A percentile compares a stretch with the other conserved stretches of the same genome.
These are phyloP conservation scores for Allium cepa DNA, from an alignment of 106 monocot genomes.

Conservation along the genomic window DNA sequence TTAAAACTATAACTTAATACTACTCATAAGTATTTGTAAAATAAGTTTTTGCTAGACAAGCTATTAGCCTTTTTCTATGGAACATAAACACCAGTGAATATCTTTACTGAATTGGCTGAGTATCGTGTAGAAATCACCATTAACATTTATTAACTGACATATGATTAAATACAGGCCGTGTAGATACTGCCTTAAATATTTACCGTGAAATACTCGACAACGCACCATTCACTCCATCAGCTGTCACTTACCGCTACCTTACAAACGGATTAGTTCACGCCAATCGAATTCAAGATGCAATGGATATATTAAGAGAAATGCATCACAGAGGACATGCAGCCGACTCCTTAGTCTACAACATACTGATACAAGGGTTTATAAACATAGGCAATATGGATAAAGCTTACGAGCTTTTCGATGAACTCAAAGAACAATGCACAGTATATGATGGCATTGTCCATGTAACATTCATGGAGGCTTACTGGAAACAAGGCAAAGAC, in stretches of 20 bases:
- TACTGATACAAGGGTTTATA: constrained; percentile 71
- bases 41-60: not conserved
- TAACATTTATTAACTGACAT: not conserved
- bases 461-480: constrained; percentile 78
- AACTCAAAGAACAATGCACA: constrained; percentile 61
- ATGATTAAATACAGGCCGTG: constrained; percentile 44
- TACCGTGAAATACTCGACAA: constrained; percentile 67
- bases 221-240: constrained; percentile 86
- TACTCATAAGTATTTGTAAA: not conserved
- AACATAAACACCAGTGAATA: too few relatives aligned
- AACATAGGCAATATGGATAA: constrained; percentile 64
- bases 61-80: not conserved
- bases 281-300: constrained; percentile 59
- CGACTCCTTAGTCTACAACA: constrained; percentile 90
- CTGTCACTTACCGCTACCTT: constrained; percentile 80
- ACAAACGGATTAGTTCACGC: constrained; percentile 81
- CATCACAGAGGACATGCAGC: constrained; percentile 73
- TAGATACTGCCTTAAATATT: constrained; percentile 52
- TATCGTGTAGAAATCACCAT: not conserved
- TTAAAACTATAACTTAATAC: too few relatives aligned
- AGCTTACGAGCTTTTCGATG: constrained; percentile 77
- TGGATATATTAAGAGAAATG: constrained; percentile 85
- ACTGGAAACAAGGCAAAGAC: constrained; percentile 73
- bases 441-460: constrained; percentile 88
- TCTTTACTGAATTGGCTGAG: not conserved